phyloP scores from a whole-genome alignment of 352 stramenopile genomes.

The Pythium volutum region DNA sequence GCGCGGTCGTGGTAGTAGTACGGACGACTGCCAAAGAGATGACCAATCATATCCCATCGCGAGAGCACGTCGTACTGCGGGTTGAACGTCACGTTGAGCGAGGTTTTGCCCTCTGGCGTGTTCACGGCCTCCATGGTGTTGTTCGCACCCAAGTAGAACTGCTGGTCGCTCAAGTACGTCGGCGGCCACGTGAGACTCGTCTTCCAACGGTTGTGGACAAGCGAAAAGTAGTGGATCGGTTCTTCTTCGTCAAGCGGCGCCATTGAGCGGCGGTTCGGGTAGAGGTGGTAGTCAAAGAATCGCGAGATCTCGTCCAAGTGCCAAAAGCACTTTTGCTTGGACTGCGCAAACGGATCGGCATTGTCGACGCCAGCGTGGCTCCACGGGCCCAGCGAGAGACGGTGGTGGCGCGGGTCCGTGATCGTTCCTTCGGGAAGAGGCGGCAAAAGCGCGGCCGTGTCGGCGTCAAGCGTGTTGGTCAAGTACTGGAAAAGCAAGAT shows the following conservation, averaged over 20 bases:
- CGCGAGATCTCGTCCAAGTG: constrained; percentile 80
- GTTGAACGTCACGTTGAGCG: constrained; percentile 40
- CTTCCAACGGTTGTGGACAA: constrained; percentile 80
- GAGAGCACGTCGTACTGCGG: constrained; percentile 47
- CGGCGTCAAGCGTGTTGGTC: constrained; percentile 68
- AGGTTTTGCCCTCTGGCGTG: constrained; percentile 31
- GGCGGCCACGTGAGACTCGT: constrained; percentile 59
- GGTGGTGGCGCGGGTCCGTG: constrained; percentile 49
- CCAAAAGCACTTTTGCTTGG: constrained; percentile 85
- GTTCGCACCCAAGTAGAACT: constrained; percentile 53
- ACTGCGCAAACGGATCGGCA: constrained; percentile 67
- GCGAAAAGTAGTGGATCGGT: constrained; percentile 78
- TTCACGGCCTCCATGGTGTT: constrained; percentile 49
- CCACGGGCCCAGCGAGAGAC: constrained; percentile 75
- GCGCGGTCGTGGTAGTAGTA: constrained; percentile 80
- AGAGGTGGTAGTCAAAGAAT: constrained; percentile 84
- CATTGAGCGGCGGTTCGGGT: constrained; percentile 52
- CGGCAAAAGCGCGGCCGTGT: constrained; percentile 50
- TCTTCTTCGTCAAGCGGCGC: constrained; percentile 62
- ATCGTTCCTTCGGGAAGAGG: constrained; percentile 41
- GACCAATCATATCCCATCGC: constrained; percentile 68
- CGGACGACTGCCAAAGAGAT: constrained; percentile 69
- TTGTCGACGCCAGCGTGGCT: constrained; percentile 83
- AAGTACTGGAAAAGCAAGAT: constrained; percentile 80
- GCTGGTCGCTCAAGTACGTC: constrained; percentile 44